Evolutionary conservation across 257 asterid genomes (phyloP), one percentile per base, ranked within the genome.

Genomic region (Solanum ossicruentum): DNA sequence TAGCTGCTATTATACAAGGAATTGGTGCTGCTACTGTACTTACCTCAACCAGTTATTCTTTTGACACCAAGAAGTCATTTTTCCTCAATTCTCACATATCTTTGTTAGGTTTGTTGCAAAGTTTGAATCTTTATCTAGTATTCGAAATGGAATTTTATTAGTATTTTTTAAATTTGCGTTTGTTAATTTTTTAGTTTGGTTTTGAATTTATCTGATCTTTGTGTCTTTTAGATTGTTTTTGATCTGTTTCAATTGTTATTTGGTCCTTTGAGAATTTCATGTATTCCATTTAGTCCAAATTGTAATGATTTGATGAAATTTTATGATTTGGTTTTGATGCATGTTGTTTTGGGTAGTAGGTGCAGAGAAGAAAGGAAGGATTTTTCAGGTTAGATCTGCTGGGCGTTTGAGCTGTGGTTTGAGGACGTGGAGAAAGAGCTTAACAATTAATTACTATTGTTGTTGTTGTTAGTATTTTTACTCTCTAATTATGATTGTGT

Each of bases 311-410:
- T 10, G 5, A 12, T 9, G 47, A 1, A 4, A 72, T 73, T 32
- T 43, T 80, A 23, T 60, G 57, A 60, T 23, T 81, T 71, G 15
- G 17, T 58, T 80, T 58, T 80, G 49, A 71, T 86, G 54, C 67
- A 39, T n/a, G 85, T 82, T 75, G 66, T 36, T 36, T 36, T 78
- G 81, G n/a, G 71, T 83, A 54, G 45, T 66, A 75, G 80, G 32
- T 84, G 78, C 90, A 90, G 95, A 86, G 93, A 91, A 90, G 90
- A 92, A 88, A 69, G 81, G 83, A n/a, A 87, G 85, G 51, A 83
- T 39, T 69, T 84, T 65, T 84, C 72, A 79, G n/a, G 81, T 88
- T 82, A 87, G 90, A 55, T 90, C 86, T 57, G 85, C 88, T 87
- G 93, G 92, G 84, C 89, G 86, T 66, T 77, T 87, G 85, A 80